Evolutionary conservation across 2,329 filamentous ascomycete species (phyloP).

Genomic region (Aspergillus candidus): DNA sequence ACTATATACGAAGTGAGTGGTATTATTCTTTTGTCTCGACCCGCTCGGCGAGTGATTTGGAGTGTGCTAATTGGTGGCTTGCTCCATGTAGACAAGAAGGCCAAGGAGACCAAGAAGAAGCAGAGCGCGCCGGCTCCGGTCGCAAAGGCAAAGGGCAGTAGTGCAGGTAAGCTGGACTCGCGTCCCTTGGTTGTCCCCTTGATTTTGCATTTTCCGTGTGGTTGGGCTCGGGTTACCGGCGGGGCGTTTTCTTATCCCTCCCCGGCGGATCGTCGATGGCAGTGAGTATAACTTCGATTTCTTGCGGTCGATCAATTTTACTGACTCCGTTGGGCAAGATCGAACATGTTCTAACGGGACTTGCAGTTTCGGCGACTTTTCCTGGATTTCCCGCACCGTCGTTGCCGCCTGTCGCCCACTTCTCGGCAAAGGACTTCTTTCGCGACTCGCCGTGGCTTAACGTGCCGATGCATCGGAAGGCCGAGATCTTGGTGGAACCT

Average conservation of each 20-base stretch:
- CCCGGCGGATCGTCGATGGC: not conserved
- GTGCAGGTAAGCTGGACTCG: constrained; percentile 16
- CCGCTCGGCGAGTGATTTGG: not conserved
- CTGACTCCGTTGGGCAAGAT: constrained; percentile 28
- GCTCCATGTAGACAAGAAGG: constrained; percentile 26
- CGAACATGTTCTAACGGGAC: constrained; percentile 34
- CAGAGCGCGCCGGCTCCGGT: constrained; percentile 15
- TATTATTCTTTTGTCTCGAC: not conserved
- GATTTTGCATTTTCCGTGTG: constrained; percentile 13
- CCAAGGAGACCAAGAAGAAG: constrained; percentile 33
- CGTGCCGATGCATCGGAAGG: constrained; percentile 59
- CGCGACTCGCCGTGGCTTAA: constrained; percentile 79
- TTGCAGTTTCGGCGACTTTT: constrained; percentile 26
- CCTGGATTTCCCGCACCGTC: constrained; percentile 19
- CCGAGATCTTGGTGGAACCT: constrained; percentile 58
- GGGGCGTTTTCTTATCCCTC: not conserved
- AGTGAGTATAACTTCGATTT: constrained; percentile 14
- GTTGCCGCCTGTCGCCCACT: constrained; percentile 24
- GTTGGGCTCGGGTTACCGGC: constrained; percentile 24
- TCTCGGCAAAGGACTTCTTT: constrained; percentile 61
- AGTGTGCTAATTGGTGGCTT: constrained; percentile 4
- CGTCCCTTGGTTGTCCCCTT: not conserved
- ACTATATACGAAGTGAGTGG: constrained; percentile 64
- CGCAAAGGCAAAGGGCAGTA: constrained; percentile 19
- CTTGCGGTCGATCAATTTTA: constrained; percentile 17